Evolutionary conservation across 1,139 yeast genomes (phyloP).

Genomic region (Pichia sp.): DNA sequence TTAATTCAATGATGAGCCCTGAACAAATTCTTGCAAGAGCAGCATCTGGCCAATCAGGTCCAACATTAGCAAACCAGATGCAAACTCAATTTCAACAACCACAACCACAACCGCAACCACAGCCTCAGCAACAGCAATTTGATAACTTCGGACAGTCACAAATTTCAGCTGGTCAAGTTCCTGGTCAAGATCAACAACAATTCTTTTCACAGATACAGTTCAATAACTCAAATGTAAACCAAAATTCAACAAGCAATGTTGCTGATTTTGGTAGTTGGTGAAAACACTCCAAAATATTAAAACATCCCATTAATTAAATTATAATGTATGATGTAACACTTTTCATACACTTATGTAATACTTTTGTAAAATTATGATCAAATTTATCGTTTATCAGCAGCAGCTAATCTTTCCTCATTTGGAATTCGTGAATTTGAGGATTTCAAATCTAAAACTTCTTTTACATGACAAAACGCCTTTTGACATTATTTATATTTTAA

Average conservation of each 20-base stretch:
- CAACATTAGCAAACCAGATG: slow-evolving; percentile 12
- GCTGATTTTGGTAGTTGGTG: slow-evolving; percentile 3
- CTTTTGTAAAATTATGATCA: too few species aligned
- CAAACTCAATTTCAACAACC: not conserved
- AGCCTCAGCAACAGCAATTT: not conserved
- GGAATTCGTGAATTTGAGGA: too few species aligned
- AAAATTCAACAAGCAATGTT: not conserved
- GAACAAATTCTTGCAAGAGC: slow-evolving; percentile 29
- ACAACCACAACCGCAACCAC: slow-evolving; percentile 1
- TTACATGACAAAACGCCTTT: too few species aligned
- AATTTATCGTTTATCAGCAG: too few species aligned
- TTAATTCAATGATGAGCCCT: slow-evolving; percentile 23
- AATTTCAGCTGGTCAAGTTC: not conserved
- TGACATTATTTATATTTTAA: too few species aligned
- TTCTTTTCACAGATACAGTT: not conserved
- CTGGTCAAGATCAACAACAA: not conserved
- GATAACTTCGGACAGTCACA: too few species aligned
- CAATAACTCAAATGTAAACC: not conserved
- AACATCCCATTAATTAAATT: not conserved
- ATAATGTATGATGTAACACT: too few species aligned
- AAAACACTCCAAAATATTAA: not conserved
- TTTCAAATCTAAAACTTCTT: too few species aligned
- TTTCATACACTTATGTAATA: too few species aligned
- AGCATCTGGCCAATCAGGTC: not conserved
- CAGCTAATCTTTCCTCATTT: too few species aligned